Evolutionary conservation across 2,329 filamentous ascomycete genomes (phyloP).

Genomic region (Tolypocladium paradoxum): DNA sequence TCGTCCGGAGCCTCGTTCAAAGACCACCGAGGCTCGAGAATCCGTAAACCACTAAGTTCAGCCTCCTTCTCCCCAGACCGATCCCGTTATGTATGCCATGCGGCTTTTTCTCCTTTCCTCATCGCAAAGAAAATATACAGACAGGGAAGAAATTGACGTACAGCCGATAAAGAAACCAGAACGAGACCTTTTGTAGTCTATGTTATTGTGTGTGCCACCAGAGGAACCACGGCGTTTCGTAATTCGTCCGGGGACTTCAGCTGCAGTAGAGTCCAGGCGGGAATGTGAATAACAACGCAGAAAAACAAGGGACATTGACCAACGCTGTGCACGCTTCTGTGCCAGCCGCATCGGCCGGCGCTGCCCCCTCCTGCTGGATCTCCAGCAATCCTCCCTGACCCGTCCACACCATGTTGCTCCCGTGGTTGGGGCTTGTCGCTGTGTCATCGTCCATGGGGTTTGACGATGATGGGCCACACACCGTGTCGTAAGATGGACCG

Average conservation of each 20-base stretch:
- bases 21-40: background rate
- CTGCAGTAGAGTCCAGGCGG: background rate
- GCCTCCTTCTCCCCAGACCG: background rate
- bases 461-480: background rate
- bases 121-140: constrained; percentile 5
- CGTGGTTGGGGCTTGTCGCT: background rate
- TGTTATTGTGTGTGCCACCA: constrained; percentile 12
- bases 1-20: background rate
- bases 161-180: constrained; percentile 11
- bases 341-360: background rate
- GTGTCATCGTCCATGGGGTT: background rate
- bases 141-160: constrained; percentile 9
- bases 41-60: background rate
- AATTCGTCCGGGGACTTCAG: background rate
- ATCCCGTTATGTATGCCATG: background rate
- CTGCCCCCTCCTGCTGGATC: background rate
- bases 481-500: constrained; percentile 1
- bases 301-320: background rate
- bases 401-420: background rate
- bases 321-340: background rate
- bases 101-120: background rate
- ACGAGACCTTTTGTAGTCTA: constrained; percentile 20
- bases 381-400: background rate
- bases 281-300: background rate
- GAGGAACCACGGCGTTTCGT: background rate